Conservation (phyloP, 371 early-diverging fungal species). For the Scutellospora calospora region DNA sequence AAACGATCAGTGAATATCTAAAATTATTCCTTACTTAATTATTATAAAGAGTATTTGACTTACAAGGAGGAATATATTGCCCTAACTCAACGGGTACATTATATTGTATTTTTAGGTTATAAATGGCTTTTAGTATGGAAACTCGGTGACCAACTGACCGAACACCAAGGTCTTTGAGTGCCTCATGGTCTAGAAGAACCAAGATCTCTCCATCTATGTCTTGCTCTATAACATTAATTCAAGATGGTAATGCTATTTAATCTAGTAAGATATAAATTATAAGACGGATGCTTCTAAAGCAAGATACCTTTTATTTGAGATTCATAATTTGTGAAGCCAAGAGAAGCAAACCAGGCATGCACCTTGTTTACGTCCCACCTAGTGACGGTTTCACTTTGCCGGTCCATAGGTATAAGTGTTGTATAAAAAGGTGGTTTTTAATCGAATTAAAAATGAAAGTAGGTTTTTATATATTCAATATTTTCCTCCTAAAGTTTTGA, state of each 20-base stretch:
- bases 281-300: background rate
- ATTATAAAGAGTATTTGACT: constrained; percentile 40
- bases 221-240: constrained; percentile 67
- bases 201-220: constrained; percentile 93
- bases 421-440: no score
- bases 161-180: constrained; percentile 87
- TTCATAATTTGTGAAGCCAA: constrained; percentile 61
- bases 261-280: background rate
- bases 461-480: no score
- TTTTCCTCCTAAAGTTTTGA: no score
- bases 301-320: constrained; percentile 59
- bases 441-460: no score
- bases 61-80: constrained; percentile 89
- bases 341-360: constrained; percentile 58
- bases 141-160: constrained; percentile 89
- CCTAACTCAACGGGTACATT: constrained; percentile 85
- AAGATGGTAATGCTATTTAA: background rate
- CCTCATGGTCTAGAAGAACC: constrained; percentile 88
- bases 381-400: constrained; percentile 52
- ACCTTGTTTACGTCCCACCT: constrained; percentile 65
- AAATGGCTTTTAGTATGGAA: constrained; percentile 85
- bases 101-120: constrained; percentile 77
- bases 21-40: background rate
- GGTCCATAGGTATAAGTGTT: constrained; percentile 25
- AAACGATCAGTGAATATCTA: background rate